Base-by-base conservation (phyloP, 306 rosid species). In the Fagus crenata region DNA sequence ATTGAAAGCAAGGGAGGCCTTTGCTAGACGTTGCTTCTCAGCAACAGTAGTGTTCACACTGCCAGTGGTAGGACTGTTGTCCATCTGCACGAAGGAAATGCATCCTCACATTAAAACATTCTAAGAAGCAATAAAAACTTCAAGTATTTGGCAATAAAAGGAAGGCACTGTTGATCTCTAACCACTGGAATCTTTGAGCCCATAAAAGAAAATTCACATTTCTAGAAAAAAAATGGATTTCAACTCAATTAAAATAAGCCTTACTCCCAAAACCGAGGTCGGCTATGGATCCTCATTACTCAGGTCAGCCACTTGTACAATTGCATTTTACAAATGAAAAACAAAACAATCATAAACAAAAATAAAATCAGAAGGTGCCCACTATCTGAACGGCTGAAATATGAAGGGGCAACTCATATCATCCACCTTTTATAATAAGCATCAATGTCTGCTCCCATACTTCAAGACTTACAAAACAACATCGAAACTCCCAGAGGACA, bases 51-150 rank as follows among this genome's bases (percentile, higher is more conserved):
- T 89, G 85, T 80, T 91, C 81, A 95, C 99, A 76, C 99, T 92
- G 67, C 99, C 99, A 9, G 99, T 95, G 53, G 99, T 95, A 56
- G 97, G 99, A 83, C 97, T 95, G 78, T 74, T 92, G 85, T 95
- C 99, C 97, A 92, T 95, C 99, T 95, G 85, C 85, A 75, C 31
- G 64, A 81, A 51, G 75, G 37, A 75, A 81, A 60, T n/a, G 14
- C 1, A 35, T 61, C 42, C 64, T 59, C 60, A 56, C 15, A 78
- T 65, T 39, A 67, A 49, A 78, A 35, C 15, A 69, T 51, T n/a
- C 31, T 68, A 75, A 11, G 58, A 75, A 78, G 67, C 28, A 73
- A 75, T 17, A 69, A 71, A 31, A 55, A 53, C 32, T 17, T 31
- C 43, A 5, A 63, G 59, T 18, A 53, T 67, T 17, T 65, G 49